A percentile compares a stretch with the other conserved stretches of the same genome.
These are phyloP conservation scores for Talaromyces proteolyticus DNA, from an alignment of 495 filamentous ascomycete species.

Conservation along the genomic window DNA sequence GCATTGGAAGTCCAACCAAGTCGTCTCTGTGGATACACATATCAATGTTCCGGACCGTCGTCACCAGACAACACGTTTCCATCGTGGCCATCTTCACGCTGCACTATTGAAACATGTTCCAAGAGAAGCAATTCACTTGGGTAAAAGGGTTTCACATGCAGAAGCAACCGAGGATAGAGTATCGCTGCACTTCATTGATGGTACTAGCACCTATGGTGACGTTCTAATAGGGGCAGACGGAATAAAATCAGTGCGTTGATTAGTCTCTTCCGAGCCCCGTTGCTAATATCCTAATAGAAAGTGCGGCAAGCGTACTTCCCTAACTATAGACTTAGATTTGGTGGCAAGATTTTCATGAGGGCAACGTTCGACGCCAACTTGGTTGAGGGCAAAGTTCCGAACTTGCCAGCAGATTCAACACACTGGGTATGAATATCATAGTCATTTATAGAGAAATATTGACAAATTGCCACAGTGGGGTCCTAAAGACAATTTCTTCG, in stretches of 20 bases:
- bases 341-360: conserved; percentile 38
- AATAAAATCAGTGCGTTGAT: conserved; percentile 21
- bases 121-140: conserved; percentile 19
- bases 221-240: conserved; percentile 32
- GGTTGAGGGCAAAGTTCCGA: conserved; percentile 28
- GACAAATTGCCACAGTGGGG: conserved; percentile 25
- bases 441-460: background rate
- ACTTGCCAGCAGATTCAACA: conserved; percentile 36
- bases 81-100: conserved; percentile 40
- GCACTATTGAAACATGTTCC: conserved; percentile 36
- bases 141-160: conserved; percentile 13
- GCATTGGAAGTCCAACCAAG: conserved; percentile 39
- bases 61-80: conserved; percentile 40
- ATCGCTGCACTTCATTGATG: conserved; percentile 22
- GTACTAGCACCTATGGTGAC: conserved; percentile 18
- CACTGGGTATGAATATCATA: conserved; percentile 29
- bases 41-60: conserved; percentile 28
- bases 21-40: conserved; percentile 33
- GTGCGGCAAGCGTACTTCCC: conserved; percentile 31
- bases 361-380: conserved; percentile 37
- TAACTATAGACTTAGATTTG: conserved; percentile 32
- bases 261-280: background rate
- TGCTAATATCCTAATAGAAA: conserved; percentile 9
- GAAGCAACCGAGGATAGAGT: conserved; percentile 14
- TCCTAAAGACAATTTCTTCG: conserved; percentile 40